A percentile compares a stretch with the other conserved stretches of the same genome.
Conservation (phyloP, 495 filamentous ascomycete species). For the Neurospora sp. region DNA sequence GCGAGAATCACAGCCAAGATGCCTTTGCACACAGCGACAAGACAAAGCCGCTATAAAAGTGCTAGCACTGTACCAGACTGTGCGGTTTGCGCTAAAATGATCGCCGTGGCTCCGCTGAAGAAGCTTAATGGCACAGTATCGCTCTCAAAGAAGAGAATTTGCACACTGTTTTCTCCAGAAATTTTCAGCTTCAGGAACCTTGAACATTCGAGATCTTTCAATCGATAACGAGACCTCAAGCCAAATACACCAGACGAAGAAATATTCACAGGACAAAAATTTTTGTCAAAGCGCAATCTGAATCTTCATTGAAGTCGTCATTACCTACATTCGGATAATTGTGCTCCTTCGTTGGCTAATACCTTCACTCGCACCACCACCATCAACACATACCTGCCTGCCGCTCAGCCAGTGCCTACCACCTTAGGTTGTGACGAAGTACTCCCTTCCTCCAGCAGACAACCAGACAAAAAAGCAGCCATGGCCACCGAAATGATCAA, state of each 20-base stretch:
- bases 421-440: background rate
- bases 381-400: background rate
- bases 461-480: background rate
- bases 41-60: background rate
- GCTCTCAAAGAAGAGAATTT: background rate
- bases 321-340: background rate
- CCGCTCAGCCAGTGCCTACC: background rate
- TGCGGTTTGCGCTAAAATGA: background rate
- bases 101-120: background rate
- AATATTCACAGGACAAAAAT: background rate
- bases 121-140: background rate
- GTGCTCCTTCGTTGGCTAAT: background rate
- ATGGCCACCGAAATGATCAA: slow-evolving; percentile 15
- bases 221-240: background rate
- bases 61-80: background rate
- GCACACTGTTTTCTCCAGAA: background rate
- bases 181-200: background rate
- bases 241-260: background rate
- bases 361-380: background rate
- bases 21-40: background rate
- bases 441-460: background rate
- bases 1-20: background rate
- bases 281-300: background rate
- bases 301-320: background rate
- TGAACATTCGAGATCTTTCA: background rate